Percentiles rank a stretch among this genome's conserved stretches.
Conservation (phyloP, 2,329 filamentous ascomycete species). For the Fusarium succisae region DNA sequence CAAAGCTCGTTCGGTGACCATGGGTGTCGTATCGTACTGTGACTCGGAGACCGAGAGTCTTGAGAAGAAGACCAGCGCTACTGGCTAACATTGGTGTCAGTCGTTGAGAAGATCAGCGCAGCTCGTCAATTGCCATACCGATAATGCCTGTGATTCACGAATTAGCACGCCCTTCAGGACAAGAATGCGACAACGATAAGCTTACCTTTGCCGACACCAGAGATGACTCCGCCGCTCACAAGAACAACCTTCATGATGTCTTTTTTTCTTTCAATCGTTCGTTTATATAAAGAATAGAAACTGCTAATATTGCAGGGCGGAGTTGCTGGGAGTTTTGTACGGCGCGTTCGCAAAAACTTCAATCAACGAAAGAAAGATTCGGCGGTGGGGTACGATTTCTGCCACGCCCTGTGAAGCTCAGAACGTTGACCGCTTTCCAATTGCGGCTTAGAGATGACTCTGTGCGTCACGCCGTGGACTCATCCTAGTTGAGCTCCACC, state of each 20-base stretch:
- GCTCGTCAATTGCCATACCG: slow-evolving; percentile 5
- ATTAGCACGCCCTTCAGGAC: slow-evolving; percentile 9
- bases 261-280: not conserved
- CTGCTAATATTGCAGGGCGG: slow-evolving; percentile 4
- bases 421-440: not conserved
- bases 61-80: slow-evolving; percentile 74
- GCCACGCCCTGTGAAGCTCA: slow-evolving; percentile 6
- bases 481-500: not conserved
- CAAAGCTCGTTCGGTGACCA: not conserved
- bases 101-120: not conserved
- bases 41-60: slow-evolving; percentile 81
- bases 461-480: not conserved
- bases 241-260: slow-evolving; percentile 33
- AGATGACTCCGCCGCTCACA: slow-evolving; percentile 35
- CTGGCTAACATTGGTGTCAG: slow-evolving; percentile 30
- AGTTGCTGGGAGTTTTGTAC: slow-evolving; percentile 4
- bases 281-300: not conserved
- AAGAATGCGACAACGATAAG: not conserved
- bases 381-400: slow-evolving; percentile 30
- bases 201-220: slow-evolving; percentile 32
- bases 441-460: not conserved
- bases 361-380: slow-evolving; percentile 15
- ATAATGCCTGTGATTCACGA: slow-evolving; percentile 14
- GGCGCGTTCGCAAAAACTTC: slow-evolving; percentile 25
- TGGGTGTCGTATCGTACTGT: slow-evolving; percentile 43